Evolutionary conservation across 2,329 filamentous ascomycete species (phyloP), one percentile per base, ranked within the genome.

Genomic region (Chalaropsis ovoidea): DNA sequence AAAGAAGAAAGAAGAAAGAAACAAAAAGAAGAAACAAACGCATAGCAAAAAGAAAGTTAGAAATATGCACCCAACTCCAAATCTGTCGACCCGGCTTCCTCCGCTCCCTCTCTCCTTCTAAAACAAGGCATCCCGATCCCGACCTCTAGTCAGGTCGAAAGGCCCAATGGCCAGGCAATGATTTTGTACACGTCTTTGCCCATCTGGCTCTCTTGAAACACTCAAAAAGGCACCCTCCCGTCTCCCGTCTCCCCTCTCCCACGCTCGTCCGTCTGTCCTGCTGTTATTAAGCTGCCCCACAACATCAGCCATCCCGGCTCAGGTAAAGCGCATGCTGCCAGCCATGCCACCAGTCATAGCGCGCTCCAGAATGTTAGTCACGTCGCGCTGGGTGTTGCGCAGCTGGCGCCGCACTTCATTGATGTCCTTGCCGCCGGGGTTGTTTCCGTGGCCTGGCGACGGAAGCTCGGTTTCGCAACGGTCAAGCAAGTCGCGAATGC

Each of bases 401-500:
- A 81, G 72, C 63, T 74, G 72, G 17, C 78, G 72, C 66, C 77
- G 70, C 42, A 81, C 70, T 52, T 80, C 77, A 19, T 75, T 74
- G 27, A 79, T 70, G 63, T 80, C 79, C 42, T 75, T 71, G 39
- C 79, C 79, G 11, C 79, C 79, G 3, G 75, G 73, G 70, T 81
- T 81, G 65, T 70, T 71, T 22, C 75, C 74, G 68, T 78, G 71
- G 31, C 76, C 72, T 15, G 75, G 69, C 63, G 74, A 74, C 62
- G 76, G 74, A 39, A 80, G 70, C 31, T 77, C 77, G 35, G 74
- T 73, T 68, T 83, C 81, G 67, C 81, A 82, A 62, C 79, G 75
- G 56, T 73, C 74, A 52, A 84, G 74, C 45, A 84, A 73, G 39
- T 83, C 81, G 24, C 75, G 75, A 31, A 82, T 76, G 71, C 79